A percentile compares a stretch with the other conserved stretches of the same genome.
Evolutionary conservation across 768 basidiomycete genomes (phyloP).

Genomic region (Rhizopogon salebrosus): DNA sequence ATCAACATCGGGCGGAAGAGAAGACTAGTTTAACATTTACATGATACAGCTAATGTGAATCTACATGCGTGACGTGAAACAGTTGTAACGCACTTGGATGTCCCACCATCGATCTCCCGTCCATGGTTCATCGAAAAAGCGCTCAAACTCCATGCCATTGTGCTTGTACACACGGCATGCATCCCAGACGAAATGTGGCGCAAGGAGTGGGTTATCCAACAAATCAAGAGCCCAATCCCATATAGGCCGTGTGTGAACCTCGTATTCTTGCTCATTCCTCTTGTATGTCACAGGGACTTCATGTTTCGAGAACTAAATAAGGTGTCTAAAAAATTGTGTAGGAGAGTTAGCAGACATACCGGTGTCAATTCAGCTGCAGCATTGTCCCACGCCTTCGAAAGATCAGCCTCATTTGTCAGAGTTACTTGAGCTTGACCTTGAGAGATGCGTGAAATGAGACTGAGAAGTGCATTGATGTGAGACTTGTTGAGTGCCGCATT

Average conservation of each 20-base stretch:
- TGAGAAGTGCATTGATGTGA: constrained; percentile 4
- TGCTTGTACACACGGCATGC: constrained; percentile 22
- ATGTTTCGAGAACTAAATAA: constrained; percentile 2
- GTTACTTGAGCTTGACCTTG: constrained; percentile 16
- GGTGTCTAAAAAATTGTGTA: background rate
- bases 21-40: background rate
- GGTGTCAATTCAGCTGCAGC: constrained; percentile 3
- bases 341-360: background rate
- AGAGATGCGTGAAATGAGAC: background rate
- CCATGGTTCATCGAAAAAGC: constrained; percentile 31
- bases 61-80: background rate
- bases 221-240: constrained; percentile 7
- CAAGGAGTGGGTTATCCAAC: background rate
- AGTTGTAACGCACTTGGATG: constrained; percentile 24
- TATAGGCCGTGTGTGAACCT: background rate
- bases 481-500: constrained; percentile 7
- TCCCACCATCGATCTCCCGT: constrained; percentile 32
- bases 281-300: constrained; percentile 6
- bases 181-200: constrained; percentile 26
- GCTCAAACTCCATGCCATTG: constrained; percentile 19
- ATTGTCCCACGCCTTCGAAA: constrained; percentile 1
- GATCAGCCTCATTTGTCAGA: constrained; percentile 2
- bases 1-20: background rate
- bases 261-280: background rate
- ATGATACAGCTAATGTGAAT: background rate